phyloP scores from a whole-genome alignment of 306 rosid genomes.

The Pterocarpus macrocarpus region DNA sequence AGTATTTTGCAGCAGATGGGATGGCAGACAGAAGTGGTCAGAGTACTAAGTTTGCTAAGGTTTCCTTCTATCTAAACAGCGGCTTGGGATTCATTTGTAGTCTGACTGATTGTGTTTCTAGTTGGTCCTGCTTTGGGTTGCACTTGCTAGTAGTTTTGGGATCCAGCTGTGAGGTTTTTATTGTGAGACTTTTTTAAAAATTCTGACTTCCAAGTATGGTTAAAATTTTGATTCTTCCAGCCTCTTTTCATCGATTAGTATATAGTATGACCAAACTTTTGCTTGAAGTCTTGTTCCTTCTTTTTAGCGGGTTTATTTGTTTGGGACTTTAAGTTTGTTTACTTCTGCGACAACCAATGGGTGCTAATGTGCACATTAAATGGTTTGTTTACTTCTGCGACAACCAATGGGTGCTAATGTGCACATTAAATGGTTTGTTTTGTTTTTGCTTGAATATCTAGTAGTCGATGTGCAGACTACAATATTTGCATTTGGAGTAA shows the following conservation, averaged over 20 bases:
- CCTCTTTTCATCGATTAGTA: too few relatives aligned
- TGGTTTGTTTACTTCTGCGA: too few relatives aligned
- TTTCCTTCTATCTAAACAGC: neutral
- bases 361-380: too few relatives aligned
- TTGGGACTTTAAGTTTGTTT: too few relatives aligned
- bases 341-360: too few relatives aligned
- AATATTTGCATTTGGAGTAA: conserved; percentile 3
- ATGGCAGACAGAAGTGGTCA: neutral
- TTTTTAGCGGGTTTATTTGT: too few relatives aligned
- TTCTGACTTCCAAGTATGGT: neutral
- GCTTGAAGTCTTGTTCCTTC: too few relatives aligned
- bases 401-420: too few relatives aligned
- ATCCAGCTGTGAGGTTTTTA: neutral
- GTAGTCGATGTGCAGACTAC: neutral
- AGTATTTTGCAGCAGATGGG: neutral
- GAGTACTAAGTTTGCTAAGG: neutral
- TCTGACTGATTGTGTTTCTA: neutral
- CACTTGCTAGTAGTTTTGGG: conserved; percentile 10
- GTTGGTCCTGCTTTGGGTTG: neutral
- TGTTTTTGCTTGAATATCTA: too few relatives aligned
- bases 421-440: too few relatives aligned
- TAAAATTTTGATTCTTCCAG: neutral
- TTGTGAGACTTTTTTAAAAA: neutral
- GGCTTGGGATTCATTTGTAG: neutral
- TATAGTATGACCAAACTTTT: too few relatives aligned